phyloP scores from a whole-genome alignment of 2,329 filamentous ascomycete species.

The Aspergillus puulaauensis region DNA sequence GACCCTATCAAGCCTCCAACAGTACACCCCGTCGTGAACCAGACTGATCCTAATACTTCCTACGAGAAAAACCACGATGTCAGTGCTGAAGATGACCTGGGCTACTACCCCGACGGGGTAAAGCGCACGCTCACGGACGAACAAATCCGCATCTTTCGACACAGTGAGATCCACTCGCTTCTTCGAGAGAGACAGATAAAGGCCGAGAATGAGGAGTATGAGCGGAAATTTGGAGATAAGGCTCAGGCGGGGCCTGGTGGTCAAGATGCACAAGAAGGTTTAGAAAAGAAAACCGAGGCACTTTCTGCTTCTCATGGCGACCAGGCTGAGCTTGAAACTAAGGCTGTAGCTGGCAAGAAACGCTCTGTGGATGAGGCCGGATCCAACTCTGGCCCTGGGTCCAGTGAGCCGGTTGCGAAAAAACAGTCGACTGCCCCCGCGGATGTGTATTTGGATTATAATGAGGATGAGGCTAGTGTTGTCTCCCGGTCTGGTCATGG shows the following conservation, averaged over 20 bases:
- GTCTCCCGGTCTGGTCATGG: background rate
- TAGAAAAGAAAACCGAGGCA: background rate
- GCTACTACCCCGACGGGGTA: conserved; percentile 81
- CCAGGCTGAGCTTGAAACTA: background rate
- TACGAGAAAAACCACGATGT: background rate
- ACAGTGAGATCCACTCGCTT: conserved; percentile 78
- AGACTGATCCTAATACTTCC: background rate
- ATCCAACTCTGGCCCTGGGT: background rate
- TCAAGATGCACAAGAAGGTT: background rate
- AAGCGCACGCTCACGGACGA: conserved; percentile 90
- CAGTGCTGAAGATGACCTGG: conserved; percentile 59
- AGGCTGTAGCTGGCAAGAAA: background rate
- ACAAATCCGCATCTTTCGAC: conserved; percentile 85
- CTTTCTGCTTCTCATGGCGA: background rate
- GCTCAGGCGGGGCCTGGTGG: background rate
- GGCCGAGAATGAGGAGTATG: conserved; percentile 27
- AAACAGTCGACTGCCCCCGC: background rate
- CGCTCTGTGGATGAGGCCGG: background rate
- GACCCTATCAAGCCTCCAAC: conserved; percentile 9
- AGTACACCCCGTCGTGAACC: background rate
- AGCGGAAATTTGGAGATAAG: conserved; percentile 14
- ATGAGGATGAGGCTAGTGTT: conserved; percentile 22
- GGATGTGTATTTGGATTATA: conserved; percentile 49
- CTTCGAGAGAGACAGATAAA: conserved; percentile 51
- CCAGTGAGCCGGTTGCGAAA: background rate